Percentiles rank a stretch among this genome's conserved stretches.
These are phyloP conservation scores for Colletotrichum graminicola DNA, from an alignment of 2,329 filamentous ascomycete genomes.

Conservation along the genomic window DNA sequence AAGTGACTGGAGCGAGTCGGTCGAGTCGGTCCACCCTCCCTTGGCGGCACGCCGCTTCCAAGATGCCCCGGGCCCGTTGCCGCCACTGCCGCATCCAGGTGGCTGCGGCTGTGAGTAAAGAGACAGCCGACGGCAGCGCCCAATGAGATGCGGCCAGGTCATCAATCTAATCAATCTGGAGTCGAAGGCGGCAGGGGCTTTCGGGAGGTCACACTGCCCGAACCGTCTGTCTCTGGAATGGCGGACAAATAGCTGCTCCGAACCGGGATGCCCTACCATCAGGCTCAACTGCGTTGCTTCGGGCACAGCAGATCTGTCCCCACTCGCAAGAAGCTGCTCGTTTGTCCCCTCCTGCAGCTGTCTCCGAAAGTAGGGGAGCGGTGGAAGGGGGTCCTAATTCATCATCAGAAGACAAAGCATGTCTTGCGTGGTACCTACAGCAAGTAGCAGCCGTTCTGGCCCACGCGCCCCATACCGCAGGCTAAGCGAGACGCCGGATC, in stretches of 20 bases:
- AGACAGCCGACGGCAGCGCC: slow-evolving; percentile 13
- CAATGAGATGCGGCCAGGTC: slow-evolving; percentile 18
- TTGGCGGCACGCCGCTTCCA: slow-evolving; percentile 9
- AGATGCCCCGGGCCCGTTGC: slow-evolving; percentile 18
- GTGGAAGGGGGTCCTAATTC: neutral
- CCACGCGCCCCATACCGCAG: slow-evolving; percentile 17
- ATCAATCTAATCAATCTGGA: slow-evolving; percentile 42
- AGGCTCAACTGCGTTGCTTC: slow-evolving; percentile 26
- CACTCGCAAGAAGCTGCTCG: slow-evolving; percentile 5
- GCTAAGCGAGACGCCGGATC: slow-evolving; percentile 22
- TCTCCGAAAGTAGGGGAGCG: slow-evolving; percentile 5
- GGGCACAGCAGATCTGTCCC: slow-evolving; percentile 16
- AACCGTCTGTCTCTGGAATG: neutral
- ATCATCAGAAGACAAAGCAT: slow-evolving; percentile 12
- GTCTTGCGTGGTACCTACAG: slow-evolving; percentile 27
- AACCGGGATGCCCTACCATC: slow-evolving; percentile 32
- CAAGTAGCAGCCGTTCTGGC: slow-evolving; percentile 12
- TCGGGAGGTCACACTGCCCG: slow-evolving; percentile 28
- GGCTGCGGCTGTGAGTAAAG: slow-evolving; percentile 2
- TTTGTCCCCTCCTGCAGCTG: slow-evolving; percentile 27
- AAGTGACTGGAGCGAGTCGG: slow-evolving; percentile 10
- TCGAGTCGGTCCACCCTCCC: neutral
- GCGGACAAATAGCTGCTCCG: slow-evolving; percentile 38
- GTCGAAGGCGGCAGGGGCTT: slow-evolving; percentile 26
- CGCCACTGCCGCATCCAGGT: slow-evolving; percentile 21